Base-by-base conservation (phyloP, 2,329 filamentous ascomycete genomes). In the Colletotrichum navitas region DNA sequence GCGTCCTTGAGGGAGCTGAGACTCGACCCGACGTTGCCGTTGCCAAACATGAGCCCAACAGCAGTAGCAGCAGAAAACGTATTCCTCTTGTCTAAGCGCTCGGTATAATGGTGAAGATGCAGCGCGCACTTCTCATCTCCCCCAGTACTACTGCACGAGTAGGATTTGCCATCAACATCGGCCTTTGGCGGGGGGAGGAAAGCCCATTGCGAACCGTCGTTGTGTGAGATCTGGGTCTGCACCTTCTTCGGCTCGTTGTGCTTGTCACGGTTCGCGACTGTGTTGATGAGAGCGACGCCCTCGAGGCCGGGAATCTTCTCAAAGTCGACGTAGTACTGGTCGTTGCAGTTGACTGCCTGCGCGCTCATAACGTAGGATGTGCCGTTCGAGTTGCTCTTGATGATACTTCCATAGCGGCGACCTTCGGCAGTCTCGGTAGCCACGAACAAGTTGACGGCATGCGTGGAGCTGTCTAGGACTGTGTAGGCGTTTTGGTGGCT, bases 351-450 rank as follows among this genome's bases (percentile, higher is more conserved):
- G 78, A 98, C 94, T 26, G 89, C 90, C 60, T 89, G 85, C 32
- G 96, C 86, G 80, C 93, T 97, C 74, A 97, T 85, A 16, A 97
- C 93, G 78, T 98, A 99, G 1, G 93, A 96, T 0, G 96, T 99
- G 65, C 96, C 96, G 79, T 99, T 98, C 77, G 94, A 98, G 84
- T 99, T 99, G 79, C 94, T 98, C 88, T 98, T 99, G 82, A 99
- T 90, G 76, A 99, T 94, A 32, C 92, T 92, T 47, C 96, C 96
- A 76, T 93, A 94, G 71, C 92, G 89, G 62, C 88, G 89, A 24
- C 90, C 91, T 62, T 85, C 79, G 4, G 85, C 84, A 51, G 87
- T 88, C 76, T 93, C 92, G 51, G 94, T 93, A 0, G 93, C 94
- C 58, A 98, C 95, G 78, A 98, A 97, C 69, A 99, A 83, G 82